A percentile compares a stretch with the other conserved stretches of the same genome.
phyloP scores from a whole-genome alignment of 2,329 filamentous ascomycete species.

The Alternaria dauci region DNA sequence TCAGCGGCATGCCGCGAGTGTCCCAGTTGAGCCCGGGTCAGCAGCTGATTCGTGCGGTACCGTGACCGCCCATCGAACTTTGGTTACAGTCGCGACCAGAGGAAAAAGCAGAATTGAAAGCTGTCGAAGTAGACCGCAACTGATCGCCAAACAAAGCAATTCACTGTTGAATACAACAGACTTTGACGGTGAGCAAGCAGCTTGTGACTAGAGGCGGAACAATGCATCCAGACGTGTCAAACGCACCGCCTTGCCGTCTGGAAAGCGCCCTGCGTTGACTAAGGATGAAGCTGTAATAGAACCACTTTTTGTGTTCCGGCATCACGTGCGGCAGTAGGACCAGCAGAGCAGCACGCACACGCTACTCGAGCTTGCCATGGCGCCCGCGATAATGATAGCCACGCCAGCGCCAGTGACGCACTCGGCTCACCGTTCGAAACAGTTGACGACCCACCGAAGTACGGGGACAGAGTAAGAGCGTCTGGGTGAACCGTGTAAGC shows the following conservation, averaged over 20 bases:
- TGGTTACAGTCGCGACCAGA: conserved; percentile 8
- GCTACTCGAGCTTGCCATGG: conserved; percentile 6
- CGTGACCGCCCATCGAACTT: conserved; percentile 6
- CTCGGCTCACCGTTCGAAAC: conserved; percentile 18
- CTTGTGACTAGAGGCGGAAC: not conserved
- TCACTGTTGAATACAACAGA: conserved; percentile 13
- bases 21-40: not conserved
- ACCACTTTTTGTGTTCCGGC: conserved; percentile 3
- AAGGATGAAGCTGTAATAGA: conserved; percentile 22
- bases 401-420: conserved; percentile 19
- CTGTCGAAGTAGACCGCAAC: conserved; percentile 23
- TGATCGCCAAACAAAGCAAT: conserved; percentile 23
- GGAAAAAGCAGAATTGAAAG: conserved; percentile 17
- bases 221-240: conserved; percentile 13
- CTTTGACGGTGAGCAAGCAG: conserved; percentile 2
- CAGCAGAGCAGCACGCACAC: not conserved
- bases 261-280: conserved; percentile 6
- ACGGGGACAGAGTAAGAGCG: conserved; percentile 6
- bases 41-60: conserved; percentile 10
- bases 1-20: conserved; percentile 11
- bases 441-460: conserved; percentile 4
- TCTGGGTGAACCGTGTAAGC: conserved; percentile 4
- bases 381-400: conserved; percentile 14
- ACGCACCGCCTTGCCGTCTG: conserved; percentile 1
- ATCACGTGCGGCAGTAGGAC: conserved; percentile 10